Base-by-base conservation (phyloP, 1,139 yeast genomes). In the Debaryomyces psychrophilus region DNA sequence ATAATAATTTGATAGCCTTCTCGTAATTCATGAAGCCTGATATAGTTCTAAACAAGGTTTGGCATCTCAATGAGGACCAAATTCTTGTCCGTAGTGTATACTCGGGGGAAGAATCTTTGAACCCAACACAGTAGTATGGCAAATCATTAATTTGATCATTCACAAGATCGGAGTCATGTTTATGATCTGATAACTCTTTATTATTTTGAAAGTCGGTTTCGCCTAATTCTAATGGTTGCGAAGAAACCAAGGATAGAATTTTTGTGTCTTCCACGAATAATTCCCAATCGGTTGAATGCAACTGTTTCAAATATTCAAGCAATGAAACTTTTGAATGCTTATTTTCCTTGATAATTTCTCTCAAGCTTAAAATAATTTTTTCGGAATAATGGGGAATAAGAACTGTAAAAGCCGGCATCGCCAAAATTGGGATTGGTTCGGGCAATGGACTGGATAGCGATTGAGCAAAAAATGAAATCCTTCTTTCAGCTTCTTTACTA, bases 1-100 rank as follows among this genome's bases (percentile, higher is more conserved):
- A 73, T 20, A 79, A 57, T 8, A 78, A 59, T 49, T 78, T 79
- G 3, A 79, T 70, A 0, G 83, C 83, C 15, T 79, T 61, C 7
- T 80, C 72, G 53, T 79, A 79, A 54, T 79, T 79, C 83, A 79
- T 79, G 51, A 80, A 80, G 1, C 84, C 84, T 1, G 82, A 70
- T 14, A 80, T 69, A 1, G 84, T 80, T 44, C 84, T 66, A 51
- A 75, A 79, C 18, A 79, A 62, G 0, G 85, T 80, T 56, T 80
- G 85, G 2, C 81, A 69, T 54, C 84, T 65, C 43, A 80, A 62
- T 0, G 83, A 79, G 1, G 84, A 83, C 84, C 85, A 80, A 14
- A 80, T 72, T 52, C 84, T 58, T 1, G 84, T 79, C 55, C 84
- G 63, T 46, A 79, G 56, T 18, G 77, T 69, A 53, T 76, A 78